phyloP scores from a whole-genome alignment of 2,329 filamentous ascomycete species.

The Penicillium sp. region DNA sequence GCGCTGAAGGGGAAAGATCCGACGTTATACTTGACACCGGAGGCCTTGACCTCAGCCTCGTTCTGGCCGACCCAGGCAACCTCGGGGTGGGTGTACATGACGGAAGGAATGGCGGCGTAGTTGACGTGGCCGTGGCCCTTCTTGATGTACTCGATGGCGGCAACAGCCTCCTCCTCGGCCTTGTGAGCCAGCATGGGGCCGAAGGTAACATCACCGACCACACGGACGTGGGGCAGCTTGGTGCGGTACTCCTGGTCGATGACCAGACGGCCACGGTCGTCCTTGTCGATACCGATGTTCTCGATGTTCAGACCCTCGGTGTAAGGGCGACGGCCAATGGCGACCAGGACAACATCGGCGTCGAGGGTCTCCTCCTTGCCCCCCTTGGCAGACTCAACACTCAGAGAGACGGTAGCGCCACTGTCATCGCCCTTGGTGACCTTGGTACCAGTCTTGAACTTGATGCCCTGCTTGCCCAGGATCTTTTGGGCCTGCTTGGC shows the following conservation, averaged over 20 bases:
- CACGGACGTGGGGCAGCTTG: slow-evolving; percentile 95
- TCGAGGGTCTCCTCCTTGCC: slow-evolving; percentile 93
- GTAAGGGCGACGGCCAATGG: slow-evolving; percentile 95
- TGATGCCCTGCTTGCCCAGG: slow-evolving; percentile 92
- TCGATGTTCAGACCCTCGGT: slow-evolving; percentile 89
- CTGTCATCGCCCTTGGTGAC: slow-evolving; percentile 82
- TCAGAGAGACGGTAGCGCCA: slow-evolving; percentile 77
- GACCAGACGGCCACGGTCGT: slow-evolving; percentile 91
- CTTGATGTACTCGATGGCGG: slow-evolving; percentile 94
- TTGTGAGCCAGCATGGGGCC: slow-evolving; percentile 99
- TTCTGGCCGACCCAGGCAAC: slow-evolving; percentile 98
- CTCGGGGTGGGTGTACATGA: slow-evolving; percentile 99
- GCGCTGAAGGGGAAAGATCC: slow-evolving; percentile 97
- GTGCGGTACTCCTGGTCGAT: slow-evolving; percentile 99
- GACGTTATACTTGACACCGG: slow-evolving; percentile 87
- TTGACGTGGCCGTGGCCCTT: slow-evolving; percentile 99
- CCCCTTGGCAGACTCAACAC: slow-evolving; percentile 90
- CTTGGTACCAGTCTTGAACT: slow-evolving; percentile 98
- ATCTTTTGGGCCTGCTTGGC: slow-evolving; percentile 91
- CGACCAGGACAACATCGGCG: slow-evolving; percentile 92
- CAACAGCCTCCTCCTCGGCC: slow-evolving; percentile 96
- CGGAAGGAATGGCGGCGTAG: slow-evolving; percentile 94
- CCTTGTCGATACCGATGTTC: slow-evolving; percentile 74
- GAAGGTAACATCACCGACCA: slow-evolving; percentile 94
- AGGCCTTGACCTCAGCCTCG: slow-evolving; percentile 91